phyloP scores from a whole-genome alignment of 2,329 filamentous ascomycete genomes.

The Colletotrichum gloeosporioides region DNA sequence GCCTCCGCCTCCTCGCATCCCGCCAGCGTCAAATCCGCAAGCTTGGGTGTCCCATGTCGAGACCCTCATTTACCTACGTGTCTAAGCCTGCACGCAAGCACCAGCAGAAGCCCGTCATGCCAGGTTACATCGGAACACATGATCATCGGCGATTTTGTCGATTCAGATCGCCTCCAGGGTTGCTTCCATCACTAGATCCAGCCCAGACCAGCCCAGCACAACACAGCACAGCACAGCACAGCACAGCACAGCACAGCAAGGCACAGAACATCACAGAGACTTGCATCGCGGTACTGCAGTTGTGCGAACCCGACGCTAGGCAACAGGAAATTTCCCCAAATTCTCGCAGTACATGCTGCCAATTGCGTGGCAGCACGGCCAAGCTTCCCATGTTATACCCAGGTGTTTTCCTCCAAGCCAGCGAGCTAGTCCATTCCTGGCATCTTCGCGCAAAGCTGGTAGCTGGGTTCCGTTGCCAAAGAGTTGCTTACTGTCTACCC shows the following conservation, averaged over 20 bases:
- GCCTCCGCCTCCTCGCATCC: background rate
- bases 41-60: slow-evolving; percentile 3
- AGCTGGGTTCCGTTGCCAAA: background rate
- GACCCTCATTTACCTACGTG: background rate
- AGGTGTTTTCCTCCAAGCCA: background rate
- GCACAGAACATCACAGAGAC: background rate
- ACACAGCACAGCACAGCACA: background rate
- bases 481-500: background rate
- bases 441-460: background rate
- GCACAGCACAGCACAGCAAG: background rate
- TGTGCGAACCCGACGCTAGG: background rate
- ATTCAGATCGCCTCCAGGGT: slow-evolving; percentile 2
- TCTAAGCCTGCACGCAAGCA: background rate
- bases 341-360: background rate
- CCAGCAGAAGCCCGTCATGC: slow-evolving; percentile 1
- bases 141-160: slow-evolving; percentile 12
- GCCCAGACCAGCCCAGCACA: background rate
- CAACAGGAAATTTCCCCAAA: background rate
- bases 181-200: background rate
- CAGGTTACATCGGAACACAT: slow-evolving; percentile 12
- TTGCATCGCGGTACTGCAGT: background rate
- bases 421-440: background rate
- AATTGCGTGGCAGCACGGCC: background rate
- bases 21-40: background rate
- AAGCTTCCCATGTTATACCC: background rate